Base-by-base conservation (phyloP, 179 eudicot species). In the Dionaea muscipula region DNA sequence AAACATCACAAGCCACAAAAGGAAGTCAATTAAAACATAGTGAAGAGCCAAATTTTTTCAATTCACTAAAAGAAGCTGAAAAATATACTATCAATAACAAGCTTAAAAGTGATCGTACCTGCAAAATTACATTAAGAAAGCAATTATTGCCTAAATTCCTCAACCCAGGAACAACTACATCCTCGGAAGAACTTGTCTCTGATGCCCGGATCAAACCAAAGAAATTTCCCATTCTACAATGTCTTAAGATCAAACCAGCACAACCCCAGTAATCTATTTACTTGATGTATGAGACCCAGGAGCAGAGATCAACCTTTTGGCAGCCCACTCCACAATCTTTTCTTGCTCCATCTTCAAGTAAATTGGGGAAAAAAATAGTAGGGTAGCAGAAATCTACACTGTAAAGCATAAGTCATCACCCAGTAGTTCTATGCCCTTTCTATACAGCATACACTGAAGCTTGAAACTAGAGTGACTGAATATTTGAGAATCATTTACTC, bases 91-190 rank as follows among this genome's bases (percentile, higher is more conserved):
- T 33, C 27, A 55, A 45, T 3, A 59, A 23, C 21, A 22, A 19
- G 14, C 16, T 21, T 15, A 19, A 33, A 55, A 20, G 2, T 40
- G 13, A 12, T 9, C 8, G 17, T 23, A 90, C 97, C 97, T 86
- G 97, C 63, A 90, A 67, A 75, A 86, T 73, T 24, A 84, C 97
- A 84, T 90, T 90, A 26, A 90, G 67, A 68, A 90, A 90, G 47
- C 97, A 90, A 64, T 84, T 90, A 62, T 90, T 86, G 17, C 97
- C 95, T 12, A 86, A 74, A 71, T 90, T 90, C 20, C 75, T 73
- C 82, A 90, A 75, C 17, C 97, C 95, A 8, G 94, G 91, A 10
- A 90, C 84, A 11, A 46, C 66, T 31, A 43, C 37, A 58, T 69
- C 64, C 45, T 74, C 75, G 24, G 61, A 52, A 15, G 62, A 39